Conservation (phyloP, 1,139 yeast species). For the Sugiyamaella japonica region DNA sequence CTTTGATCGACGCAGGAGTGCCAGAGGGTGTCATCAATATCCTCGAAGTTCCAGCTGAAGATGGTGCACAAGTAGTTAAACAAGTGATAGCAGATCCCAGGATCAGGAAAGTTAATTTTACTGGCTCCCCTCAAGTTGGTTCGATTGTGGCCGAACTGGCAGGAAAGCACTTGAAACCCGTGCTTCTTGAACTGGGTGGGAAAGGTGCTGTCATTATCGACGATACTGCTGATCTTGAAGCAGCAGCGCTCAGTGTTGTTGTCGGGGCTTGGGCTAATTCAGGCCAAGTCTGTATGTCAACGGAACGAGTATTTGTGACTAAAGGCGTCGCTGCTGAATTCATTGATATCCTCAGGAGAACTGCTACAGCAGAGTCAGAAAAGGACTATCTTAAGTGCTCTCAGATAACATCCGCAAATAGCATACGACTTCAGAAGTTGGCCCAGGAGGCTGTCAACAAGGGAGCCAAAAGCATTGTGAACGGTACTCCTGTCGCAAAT, state of each 20-base stretch:
- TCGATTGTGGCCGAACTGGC: constrained; percentile 60
- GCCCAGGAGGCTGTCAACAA: constrained; percentile 47
- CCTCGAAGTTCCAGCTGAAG: constrained; percentile 56
- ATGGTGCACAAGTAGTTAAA: constrained; percentile 48
- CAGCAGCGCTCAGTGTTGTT: constrained; percentile 58
- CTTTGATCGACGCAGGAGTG: constrained; percentile 64
- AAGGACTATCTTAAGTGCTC: constrained; percentile 20
- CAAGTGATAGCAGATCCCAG: constrained; percentile 58
- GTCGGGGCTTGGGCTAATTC: constrained; percentile 79
- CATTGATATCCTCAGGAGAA: constrained; percentile 40
- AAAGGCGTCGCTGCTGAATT: constrained; percentile 62
- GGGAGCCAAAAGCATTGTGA: constrained; percentile 43
- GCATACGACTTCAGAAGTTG: constrained; percentile 36
- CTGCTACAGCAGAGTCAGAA: neutral
- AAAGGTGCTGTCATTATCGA: constrained; percentile 78
- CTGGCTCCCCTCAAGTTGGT: constrained; percentile 64
- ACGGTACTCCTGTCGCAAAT: constrained; percentile 33
- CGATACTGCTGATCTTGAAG: constrained; percentile 71
- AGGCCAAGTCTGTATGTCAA: constrained; percentile 87
- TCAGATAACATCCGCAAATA: constrained; percentile 41
- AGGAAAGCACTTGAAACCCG: constrained; percentile 62
- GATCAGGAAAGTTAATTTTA: constrained; percentile 67
- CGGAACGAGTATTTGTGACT: constrained; percentile 71
- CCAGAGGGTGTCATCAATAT: constrained; percentile 66
- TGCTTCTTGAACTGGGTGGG: constrained; percentile 88